These are phyloP conservation scores for Neopestalotiopsis sp. DNA, from an alignment of 2,329 filamentous ascomycete genomes.

Conservation along the genomic window DNA sequence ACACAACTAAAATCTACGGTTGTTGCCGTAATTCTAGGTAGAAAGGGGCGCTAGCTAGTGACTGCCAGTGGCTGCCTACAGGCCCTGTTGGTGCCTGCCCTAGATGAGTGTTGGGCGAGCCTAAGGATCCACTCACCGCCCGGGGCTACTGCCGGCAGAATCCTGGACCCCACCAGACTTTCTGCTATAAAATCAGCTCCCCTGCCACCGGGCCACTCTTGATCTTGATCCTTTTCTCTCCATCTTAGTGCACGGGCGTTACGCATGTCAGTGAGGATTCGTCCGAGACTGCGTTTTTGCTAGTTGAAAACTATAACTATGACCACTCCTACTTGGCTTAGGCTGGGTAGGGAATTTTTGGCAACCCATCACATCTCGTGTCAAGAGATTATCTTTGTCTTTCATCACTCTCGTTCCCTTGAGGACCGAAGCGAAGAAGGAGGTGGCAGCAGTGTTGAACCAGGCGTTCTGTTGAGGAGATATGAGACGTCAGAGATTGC, in stretches of 20 bases:
- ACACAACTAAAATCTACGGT: too few relatives aligned
- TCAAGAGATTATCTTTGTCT: slow-evolving; percentile 42
- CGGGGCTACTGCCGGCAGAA: neutral
- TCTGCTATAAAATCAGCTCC: neutral
- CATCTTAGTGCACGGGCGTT: slow-evolving; percentile 77
- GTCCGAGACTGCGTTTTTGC: slow-evolving; percentile 88
- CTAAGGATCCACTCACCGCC: neutral
- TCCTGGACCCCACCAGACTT: neutral
- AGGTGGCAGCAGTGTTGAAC: slow-evolving; percentile 12
- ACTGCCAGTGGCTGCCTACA: neutral
- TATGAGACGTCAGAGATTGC: neutral
- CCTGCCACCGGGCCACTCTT: slow-evolving; percentile 11
- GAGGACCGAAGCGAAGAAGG: slow-evolving; percentile 57
- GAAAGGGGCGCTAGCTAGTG: neutral
- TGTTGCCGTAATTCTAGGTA: too few relatives aligned
- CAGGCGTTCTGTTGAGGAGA: neutral
- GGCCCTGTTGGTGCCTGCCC: neutral
- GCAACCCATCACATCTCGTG: slow-evolving; percentile 46
- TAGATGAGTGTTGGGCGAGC: neutral
- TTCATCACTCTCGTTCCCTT: slow-evolving; percentile 56
- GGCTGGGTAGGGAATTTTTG: slow-evolving; percentile 83
- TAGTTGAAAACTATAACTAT: slow-evolving; percentile 86
- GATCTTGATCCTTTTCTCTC: slow-evolving; percentile 47
- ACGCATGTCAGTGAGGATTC: slow-evolving; percentile 85
- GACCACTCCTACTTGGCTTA: slow-evolving; percentile 76